Base-by-base conservation (phyloP, 371 early-diverging fungal species). In the Dipsacomyces acuminosporus region DNA sequence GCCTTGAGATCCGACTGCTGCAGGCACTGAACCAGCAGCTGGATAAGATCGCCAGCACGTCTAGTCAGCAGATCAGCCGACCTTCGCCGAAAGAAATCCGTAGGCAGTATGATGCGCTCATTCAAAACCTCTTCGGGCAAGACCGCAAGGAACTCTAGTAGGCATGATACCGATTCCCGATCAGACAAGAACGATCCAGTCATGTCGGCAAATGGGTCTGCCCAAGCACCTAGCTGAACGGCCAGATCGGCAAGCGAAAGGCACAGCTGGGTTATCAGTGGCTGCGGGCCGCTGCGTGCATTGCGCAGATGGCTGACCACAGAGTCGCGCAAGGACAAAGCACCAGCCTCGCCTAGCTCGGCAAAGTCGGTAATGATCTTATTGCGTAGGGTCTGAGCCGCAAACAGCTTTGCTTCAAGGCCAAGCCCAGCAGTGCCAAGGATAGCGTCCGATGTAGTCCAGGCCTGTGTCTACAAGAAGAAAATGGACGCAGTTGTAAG, bases 301-400 rank as follows among this genome's bases (percentile, higher is more conserved):
- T 72, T 59, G 48, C 78, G 59, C 19, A 92, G 71, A 23, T 85
- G 71, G 19, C 61, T 66, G 3, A 95, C 69, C 19, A 97, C 74
- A 1, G 92, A 84, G 64, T 91, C 91, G n/a, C 89, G 85, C 56
- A 94, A 76, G 17, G 85, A 76, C 18, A 73, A 47, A 11, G 84
- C 82, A 15, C 83, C 84, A 11, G 74, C 50, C 8, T 67, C 61
- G 64, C 86, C 87, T 25, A 94, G 80, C 56, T 92, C 86, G 56
- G 75, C 72, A 34, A 91, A 72, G 65, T 93, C 92, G 48, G 81
- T 83, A 18, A 82, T 83, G 47, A 93, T 86, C 89, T 97, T 97
- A 71, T 84, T 84, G 41, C 93, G 80, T 51, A 97, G 75, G 1
- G 94, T 95, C 72, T 96, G 96, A 2, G 95, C 93, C 2, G 93